These are phyloP conservation scores for Endotrypanum monterogeii DNA, from an alignment of 208 protist genomes.

Conservation along the genomic window DNA sequence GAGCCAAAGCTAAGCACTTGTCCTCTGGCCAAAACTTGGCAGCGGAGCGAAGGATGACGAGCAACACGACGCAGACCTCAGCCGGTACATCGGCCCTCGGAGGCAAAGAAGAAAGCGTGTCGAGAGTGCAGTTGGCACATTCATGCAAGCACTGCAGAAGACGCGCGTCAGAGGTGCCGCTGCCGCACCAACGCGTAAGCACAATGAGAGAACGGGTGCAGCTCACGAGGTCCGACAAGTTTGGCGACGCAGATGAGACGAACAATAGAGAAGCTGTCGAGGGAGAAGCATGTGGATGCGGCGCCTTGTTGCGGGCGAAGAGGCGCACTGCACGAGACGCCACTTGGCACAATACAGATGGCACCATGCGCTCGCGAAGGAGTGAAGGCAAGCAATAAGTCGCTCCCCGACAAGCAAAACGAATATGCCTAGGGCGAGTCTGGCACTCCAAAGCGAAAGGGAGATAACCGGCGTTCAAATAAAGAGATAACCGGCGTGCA, in stretches of 20 bases:
- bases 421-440: not conserved
- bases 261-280: not conserved
- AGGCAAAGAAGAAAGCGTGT: conserved; percentile 31
- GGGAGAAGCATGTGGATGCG: not conserved
- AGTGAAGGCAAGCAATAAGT: not conserved
- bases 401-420: not conserved
- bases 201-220: conserved; percentile 26
- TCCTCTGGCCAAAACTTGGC: conserved; percentile 26
- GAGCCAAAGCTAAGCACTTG: conserved; percentile 29
- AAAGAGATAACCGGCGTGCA: not conserved
- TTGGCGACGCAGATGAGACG: not conserved
- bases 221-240: conserved; percentile 16
- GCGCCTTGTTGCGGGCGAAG: conserved; percentile 3
- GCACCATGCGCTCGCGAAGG: not conserved
- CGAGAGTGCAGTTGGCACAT: conserved; percentile 17
- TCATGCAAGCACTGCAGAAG: conserved; percentile 9
- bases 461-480: not conserved
- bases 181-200: conserved; percentile 7
- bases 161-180: conserved; percentile 2
- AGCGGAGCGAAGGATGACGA: conserved; percentile 36
- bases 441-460: too few species aligned
- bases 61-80: conserved; percentile 35
- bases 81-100: conserved; percentile 17
- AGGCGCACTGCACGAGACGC: conserved; percentile 14
- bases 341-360: conserved; percentile 12